Evolutionary conservation across 2,329 filamentous ascomycete genomes (phyloP), one percentile per base, ranked within the genome.

Genomic region (Raffaelea arxii): DNA sequence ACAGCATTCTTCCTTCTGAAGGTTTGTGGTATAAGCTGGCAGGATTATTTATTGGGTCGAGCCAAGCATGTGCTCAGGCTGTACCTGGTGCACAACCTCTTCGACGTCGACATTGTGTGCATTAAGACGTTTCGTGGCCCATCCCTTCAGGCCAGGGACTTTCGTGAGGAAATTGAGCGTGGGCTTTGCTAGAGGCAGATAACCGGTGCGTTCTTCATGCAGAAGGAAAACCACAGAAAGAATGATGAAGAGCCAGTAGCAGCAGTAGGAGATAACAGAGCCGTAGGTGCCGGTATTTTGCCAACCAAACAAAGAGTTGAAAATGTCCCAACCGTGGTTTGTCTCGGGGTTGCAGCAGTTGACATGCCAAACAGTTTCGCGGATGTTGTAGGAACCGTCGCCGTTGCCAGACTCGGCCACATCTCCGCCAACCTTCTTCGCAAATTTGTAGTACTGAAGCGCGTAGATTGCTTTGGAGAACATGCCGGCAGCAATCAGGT

Each of bases 291-390:
- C 89, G 12, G 84, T 87, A 67, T 94, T 94, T 50, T 80, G 77
- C 89, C 89, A 95, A 48, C 89, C 88, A 11, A 94, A 71, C 45
- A 94, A 72, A 49, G 86, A 80, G 56, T 94, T 91, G 71, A 94
- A 88, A 54, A 94, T 80, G 46, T 86, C 86, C 88, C 87, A 94
- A 38, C 84, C 86, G 24, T 84, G 83, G 51, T 86, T 81, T 35
- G 82, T 64, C 45, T 79, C 67, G 0, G 87, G 83, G 56, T 78
- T 90, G 62, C 86, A 92, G 69, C 85, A 94, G 61, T 91, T 89
- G 50, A 91, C 77, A 58, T 91, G 86, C 86, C 86, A 91, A 21
- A 91, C 85, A 47, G 77, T 86, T 55, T 81, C 68, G 42, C 71
- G 70, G 54, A 91, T 86, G 58, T 91, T 80, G 64, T 91, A 91